These are phyloP conservation scores for Rutidosis leptorrhynchoides DNA, from an alignment of 129 eudicot genomes.

Conservation along the genomic window DNA sequence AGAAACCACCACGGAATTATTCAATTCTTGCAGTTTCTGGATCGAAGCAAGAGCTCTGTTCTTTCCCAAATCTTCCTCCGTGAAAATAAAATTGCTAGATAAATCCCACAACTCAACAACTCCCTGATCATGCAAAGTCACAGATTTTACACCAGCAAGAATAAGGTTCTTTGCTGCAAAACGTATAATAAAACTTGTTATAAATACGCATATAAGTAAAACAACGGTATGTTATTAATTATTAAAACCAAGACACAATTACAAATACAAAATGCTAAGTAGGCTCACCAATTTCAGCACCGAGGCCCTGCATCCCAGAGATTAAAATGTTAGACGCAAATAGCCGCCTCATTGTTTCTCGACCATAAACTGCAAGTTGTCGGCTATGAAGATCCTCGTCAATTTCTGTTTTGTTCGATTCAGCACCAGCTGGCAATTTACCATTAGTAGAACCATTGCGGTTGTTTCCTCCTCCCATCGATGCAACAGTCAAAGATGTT, in stretches of 20 bases:
- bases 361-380: constrained; percentile 96
- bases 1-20: constrained; percentile 66
- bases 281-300: constrained; percentile 79
- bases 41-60: constrained; percentile 80
- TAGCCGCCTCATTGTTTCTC: constrained; percentile 87
- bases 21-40: constrained; percentile 83
- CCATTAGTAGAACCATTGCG: constrained; percentile 42
- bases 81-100: constrained; percentile 67
- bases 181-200: constrained; percentile 8
- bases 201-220: background rate
- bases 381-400: constrained; percentile 98
- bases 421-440: constrained; percentile 42
- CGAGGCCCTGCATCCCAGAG: constrained; percentile 93
- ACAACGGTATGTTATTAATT: background rate
- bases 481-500: constrained; percentile 27
- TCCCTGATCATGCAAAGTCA: constrained; percentile 83
- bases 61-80: constrained; percentile 83
- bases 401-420: constrained; percentile 46
- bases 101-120: constrained; percentile 85
- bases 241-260: background rate
- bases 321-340: constrained; percentile 75
- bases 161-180: constrained; percentile 84
- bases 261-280: background rate
- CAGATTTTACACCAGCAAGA: constrained; percentile 98
- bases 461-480: constrained; percentile 52